A percentile compares a stretch with the other conserved stretches of the same genome.
These are phyloP conservation scores for Neurospora sp. DNA, from an alignment of 495 filamentous ascomycete genomes.

Conservation along the genomic window DNA sequence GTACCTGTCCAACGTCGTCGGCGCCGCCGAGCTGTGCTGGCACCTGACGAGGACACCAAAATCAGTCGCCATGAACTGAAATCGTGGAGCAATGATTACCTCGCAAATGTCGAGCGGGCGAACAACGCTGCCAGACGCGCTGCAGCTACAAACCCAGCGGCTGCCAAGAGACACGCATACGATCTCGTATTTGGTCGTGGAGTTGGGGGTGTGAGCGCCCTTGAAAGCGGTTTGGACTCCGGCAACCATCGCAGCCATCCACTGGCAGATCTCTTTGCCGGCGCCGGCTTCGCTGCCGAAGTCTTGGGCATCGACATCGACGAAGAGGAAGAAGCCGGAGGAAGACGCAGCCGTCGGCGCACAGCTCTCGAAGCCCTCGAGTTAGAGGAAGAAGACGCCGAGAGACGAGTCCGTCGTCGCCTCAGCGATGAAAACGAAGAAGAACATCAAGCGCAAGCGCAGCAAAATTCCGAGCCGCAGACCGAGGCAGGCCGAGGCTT, in stretches of 20 bases:
- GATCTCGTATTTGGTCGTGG: constrained; percentile 36
- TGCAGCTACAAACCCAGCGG: constrained; percentile 4
- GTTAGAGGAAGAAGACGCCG: constrained; percentile 12
- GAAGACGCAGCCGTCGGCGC: constrained; percentile 11
- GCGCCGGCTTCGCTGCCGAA: constrained; percentile 21
- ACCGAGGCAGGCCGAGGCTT: constrained; percentile 1
- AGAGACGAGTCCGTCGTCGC: constrained; percentile 20
- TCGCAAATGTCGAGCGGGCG: constrained; percentile 40
- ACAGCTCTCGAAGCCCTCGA: constrained; percentile 15
- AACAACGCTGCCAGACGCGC: constrained; percentile 17
- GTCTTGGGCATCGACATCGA: constrained; percentile 15
- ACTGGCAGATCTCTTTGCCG: constrained; percentile 27
- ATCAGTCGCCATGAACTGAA: constrained; percentile 46
- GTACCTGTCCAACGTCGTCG: constrained; percentile 17
- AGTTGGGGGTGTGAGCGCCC: constrained; percentile 25
- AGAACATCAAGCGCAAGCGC: constrained; percentile 3
- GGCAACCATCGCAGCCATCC: constrained; percentile 17
- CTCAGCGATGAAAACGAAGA: constrained; percentile 16
- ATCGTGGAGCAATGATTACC: constrained; percentile 51
- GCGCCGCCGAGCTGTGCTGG: constrained; percentile 16
- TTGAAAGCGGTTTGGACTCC: constrained; percentile 11
- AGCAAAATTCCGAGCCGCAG: background rate
- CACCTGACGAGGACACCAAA: constrained; percentile 33
- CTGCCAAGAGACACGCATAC: constrained; percentile 37
- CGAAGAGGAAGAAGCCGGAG: constrained; percentile 8